Percentiles rank a stretch among this genome's conserved stretches.
These are phyloP conservation scores for Aurifilum marmelostoma DNA, from an alignment of 2,329 filamentous ascomycete genomes.

Conservation along the genomic window DNA sequence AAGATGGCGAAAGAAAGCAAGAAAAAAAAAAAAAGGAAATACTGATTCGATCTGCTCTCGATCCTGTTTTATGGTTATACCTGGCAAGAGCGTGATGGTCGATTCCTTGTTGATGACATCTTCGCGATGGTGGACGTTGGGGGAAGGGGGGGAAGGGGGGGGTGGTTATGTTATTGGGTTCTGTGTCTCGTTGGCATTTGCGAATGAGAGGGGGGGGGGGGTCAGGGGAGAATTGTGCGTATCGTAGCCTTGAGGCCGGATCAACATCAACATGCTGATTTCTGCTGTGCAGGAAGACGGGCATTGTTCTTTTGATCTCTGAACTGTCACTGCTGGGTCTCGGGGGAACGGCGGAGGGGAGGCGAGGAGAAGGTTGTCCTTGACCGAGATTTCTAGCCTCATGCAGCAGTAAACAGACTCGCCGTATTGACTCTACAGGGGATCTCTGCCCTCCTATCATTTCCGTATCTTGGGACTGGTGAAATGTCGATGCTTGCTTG, in stretches of 20 bases:
- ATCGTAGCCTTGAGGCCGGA: neutral
- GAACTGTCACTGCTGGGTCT: slow-evolving; percentile 1
- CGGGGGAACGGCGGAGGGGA: too few relatives aligned
- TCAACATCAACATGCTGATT: neutral
- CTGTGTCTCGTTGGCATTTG: neutral
- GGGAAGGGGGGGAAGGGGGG: too few relatives aligned
- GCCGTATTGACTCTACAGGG: neutral
- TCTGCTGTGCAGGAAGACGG: neutral
- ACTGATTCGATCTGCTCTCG: neutral
- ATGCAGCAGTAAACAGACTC: slow-evolving; percentile 1
- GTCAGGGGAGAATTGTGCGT: neutral
- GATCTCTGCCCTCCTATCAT: neutral
- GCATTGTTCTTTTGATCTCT: neutral
- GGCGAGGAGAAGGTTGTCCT: neutral
- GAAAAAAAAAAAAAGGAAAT: neutral
- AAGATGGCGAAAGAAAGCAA: neutral
- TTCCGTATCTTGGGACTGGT: neutral
- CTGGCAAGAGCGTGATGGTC: neutral
- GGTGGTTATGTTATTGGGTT: too few relatives aligned
- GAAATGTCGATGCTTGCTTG: neutral
- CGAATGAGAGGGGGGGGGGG: neutral
- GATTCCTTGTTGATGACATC: neutral
- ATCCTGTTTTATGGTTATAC: neutral
- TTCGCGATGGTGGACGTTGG: neutral
- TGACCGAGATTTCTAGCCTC: neutral